Percentiles rank a stretch among this genome's conserved stretches.
Evolutionary conservation across 257 asterid genomes (phyloP).

Genomic region (Dorcoceras hygrometricum): DNA sequence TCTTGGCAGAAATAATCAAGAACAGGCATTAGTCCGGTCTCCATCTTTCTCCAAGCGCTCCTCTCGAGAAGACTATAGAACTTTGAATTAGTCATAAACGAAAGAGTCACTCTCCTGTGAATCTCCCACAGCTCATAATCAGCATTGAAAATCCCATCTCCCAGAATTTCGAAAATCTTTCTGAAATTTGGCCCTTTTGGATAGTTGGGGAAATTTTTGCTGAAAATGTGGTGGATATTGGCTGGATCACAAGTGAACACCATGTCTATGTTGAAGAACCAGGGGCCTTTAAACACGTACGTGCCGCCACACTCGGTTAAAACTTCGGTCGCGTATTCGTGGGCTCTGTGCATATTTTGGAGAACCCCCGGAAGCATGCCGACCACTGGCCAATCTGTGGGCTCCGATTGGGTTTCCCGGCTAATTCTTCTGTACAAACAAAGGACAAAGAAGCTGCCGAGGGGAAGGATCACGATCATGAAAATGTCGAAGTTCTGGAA

Average conservation of each 20-base stretch:
- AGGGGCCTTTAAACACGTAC: constrained; percentile 29
- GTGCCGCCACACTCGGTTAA: constrained; percentile 34
- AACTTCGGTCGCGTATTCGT: constrained; percentile 34
- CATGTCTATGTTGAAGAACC: constrained; percentile 35
- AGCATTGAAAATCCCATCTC: constrained; percentile 48
- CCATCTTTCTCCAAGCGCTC: constrained; percentile 33
- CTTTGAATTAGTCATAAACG: constrained; percentile 17
- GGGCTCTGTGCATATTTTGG: constrained; percentile 24
- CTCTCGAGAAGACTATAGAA: constrained; percentile 22
- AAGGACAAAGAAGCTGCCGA: constrained; percentile 7
- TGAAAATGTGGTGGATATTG: constrained; percentile 43
- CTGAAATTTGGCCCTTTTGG: constrained; percentile 45
- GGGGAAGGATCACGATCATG: constrained; percentile 13
- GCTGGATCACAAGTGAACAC: constrained; percentile 47
- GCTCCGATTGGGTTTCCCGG: constrained; percentile 19
- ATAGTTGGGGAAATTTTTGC: constrained; percentile 42
- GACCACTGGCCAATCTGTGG: constrained; percentile 44
- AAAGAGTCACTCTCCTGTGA: constrained; percentile 32
- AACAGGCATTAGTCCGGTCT: constrained; percentile 34
- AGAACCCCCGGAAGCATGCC: constrained; percentile 43
- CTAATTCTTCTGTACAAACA: neutral
- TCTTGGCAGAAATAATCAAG: constrained; percentile 24
- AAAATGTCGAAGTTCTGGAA: neutral
- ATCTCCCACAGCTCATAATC: constrained; percentile 46
- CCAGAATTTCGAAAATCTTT: constrained; percentile 39